phyloP scores from a whole-genome alignment of 257 asterid genomes.

The Anisodus tanguticus region DNA sequence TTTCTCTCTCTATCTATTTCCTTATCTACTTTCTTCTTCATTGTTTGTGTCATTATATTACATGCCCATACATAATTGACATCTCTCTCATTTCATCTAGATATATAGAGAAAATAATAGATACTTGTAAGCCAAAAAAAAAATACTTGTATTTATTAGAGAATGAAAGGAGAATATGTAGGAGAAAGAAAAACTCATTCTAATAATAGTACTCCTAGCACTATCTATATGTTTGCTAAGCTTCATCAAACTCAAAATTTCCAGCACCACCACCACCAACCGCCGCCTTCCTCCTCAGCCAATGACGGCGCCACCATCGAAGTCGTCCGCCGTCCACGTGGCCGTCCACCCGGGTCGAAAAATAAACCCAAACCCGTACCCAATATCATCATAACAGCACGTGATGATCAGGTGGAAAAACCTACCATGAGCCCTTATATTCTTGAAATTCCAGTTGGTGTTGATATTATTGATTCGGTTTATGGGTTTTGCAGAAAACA shows the following conservation, averaged over 20 bases:
- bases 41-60: not conserved
- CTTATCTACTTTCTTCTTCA: not conserved
- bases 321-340: conserved; percentile 77
- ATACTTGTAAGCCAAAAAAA: too few relatives aligned
- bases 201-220: not conserved
- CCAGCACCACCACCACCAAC: conserved; percentile 34
- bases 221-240: conserved; percentile 55
- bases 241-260: conserved; percentile 47
- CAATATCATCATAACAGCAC: conserved; percentile 40
- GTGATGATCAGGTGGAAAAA: conserved; percentile 40
- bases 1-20: not conserved
- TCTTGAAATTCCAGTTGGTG: conserved; percentile 59
- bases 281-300: conserved; percentile 28
- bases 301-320: conserved; percentile 75
- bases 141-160: not conserved
- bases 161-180: conserved; percentile 54
- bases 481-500: conserved; percentile 51
- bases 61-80: not conserved
- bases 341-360: conserved; percentile 79
- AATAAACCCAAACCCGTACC: conserved; percentile 58
- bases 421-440: conserved; percentile 72
- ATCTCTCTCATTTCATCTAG: not conserved
- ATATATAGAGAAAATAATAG: not conserved
- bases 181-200: conserved; percentile 41
- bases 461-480: conserved; percentile 53